Base-by-base conservation (phyloP, 208 protist genomes). In the Lotmaria passim region DNA sequence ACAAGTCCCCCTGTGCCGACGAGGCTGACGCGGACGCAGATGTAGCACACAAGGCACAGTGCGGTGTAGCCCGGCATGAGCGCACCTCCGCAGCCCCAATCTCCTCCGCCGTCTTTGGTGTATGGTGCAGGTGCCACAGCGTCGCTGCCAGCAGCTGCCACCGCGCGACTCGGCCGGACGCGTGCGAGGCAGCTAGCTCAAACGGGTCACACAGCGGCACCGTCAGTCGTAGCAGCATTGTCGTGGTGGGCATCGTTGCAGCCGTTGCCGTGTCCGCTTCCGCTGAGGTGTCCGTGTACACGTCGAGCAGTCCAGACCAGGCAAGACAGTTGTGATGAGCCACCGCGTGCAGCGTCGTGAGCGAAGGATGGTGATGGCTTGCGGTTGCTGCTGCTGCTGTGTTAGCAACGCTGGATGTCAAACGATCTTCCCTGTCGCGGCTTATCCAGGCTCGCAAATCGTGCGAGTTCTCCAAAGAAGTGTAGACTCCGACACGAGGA, bases 311-410 rank as follows among this genome's bases (percentile, higher is more conserved):
- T 14, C 83, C 84, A 2, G 66, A 47, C 90, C 87, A 95, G 52
- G 82, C 83, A n/a, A 95, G 61, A 52, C 90, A 95, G 61, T 87
- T 82, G 73, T 95, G 85, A 53, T 95, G 90, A 0, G 83, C 82
- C 14, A 69, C 50, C 6, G 28, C 69, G 2, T 39, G 23, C 33
- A 61, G 21, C n/a, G 24, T 52, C 57, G 17, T 61, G 44, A 3
- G 3, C 15, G 14, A 5, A 10, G 39, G 19, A 5, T 15, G 14
- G 8, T 53, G 0, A 31, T 28, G 14, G n/a, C 47, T n/a, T n/a
- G n/a, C n/a, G n/a, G n/a, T n/a, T n/a, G n/a, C n/a, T n/a, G n/a
- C n/a, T n/a, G n/a, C n/a, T n/a, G n/a, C n/a, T n/a, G n/a, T n/a
- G n/a, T n/a, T n/a, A n/a, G n/a, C n/a, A n/a, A n/a, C n/a, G n/a